phyloP scores from a whole-genome alignment of 148 eudicot genomes.

The Polygonum aviculare region DNA sequence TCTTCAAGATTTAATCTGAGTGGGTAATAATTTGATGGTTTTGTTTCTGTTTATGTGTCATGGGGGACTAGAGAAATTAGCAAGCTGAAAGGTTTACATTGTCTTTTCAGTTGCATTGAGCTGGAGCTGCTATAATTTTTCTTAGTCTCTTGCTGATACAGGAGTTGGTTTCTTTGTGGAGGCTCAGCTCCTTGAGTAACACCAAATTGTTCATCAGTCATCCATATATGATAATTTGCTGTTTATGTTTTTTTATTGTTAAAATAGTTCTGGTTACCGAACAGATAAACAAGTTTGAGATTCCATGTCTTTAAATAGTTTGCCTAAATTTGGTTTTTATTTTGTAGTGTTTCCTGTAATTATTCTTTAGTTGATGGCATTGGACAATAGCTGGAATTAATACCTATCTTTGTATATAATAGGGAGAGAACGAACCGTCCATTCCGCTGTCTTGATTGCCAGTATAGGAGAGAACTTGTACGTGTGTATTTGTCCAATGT shows the following conservation, averaged over 20 bases:
- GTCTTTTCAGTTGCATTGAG: not conserved
- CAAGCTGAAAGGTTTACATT: not conserved
- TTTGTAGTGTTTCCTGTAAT: not conserved
- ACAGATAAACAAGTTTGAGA: not conserved
- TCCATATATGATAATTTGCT: not conserved
- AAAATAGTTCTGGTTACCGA: too few species aligned
- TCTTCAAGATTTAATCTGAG: not conserved
- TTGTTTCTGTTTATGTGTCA: not conserved
- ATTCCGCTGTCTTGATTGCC: slow-evolving; percentile 83
- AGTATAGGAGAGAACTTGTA: slow-evolving; percentile 78
- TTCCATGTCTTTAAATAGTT: not conserved
- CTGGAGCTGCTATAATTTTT: not conserved
- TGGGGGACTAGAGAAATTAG: not conserved
- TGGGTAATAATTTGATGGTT: not conserved
- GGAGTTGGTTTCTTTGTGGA: not conserved
- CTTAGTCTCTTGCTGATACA: not conserved
- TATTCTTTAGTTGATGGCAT: not conserved
- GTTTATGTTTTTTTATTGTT: not conserved
- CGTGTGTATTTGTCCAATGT: slow-evolving; percentile 85
- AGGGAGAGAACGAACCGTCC: slow-evolving; percentile 85
- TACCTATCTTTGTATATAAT: slow-evolving; percentile 4
- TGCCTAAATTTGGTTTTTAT: not conserved
- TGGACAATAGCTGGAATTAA: not conserved
- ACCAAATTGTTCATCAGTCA: not conserved
- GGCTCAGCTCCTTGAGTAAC: not conserved